Evolutionary conservation across 805 yeast genomes (phyloP), one percentile per base, ranked within the genome.

Genomic region (Monosporozyma siamensis): DNA sequence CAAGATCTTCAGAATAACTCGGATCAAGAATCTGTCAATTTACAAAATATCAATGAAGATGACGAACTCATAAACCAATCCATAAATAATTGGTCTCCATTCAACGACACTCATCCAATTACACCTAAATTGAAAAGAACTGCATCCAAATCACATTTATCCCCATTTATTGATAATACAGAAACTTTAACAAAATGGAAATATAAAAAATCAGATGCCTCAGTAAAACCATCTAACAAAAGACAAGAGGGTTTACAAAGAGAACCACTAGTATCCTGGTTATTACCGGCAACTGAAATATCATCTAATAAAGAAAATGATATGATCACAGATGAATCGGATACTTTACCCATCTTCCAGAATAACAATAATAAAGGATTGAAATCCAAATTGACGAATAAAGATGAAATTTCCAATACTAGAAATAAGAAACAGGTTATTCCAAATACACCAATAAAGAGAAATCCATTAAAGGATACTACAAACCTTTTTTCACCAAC

Each of bases 391-490:
- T 45, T 54, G 36, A 38, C 46, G 4, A 46, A 37, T 40, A 43
- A 38, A 42, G 29, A 26, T 7, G 22, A 35, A 29, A 39, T 48
- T 22, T 43, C 41, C 24, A 55, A 47, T 21, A 54, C 61, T 17
- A 32, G 23, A 32, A 32, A 32, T 12, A 53, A 49, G 20, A 56
- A 52, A 38, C 38, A 54, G 15, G 42, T 43, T 20, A 56, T 54
- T 15, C 65, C 64, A 4, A 56, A 55, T 32, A 58, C 63, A 11
- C 65, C 63, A 14, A 53, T 62, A 29, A 61, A 60, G 36, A 58
- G 50, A 47, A 55, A 59, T 9, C 66, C 64, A 10, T 40, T 44
- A 38, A 45, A 47, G 31, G 47, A 47, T n/a, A 10, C 35, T 31
- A 44, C 45, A 23, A 45, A 35, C 39, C 26, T 40, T 10, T 7